Percentiles rank a stretch among this genome's conserved stretches.
Conservation (phyloP, 345 rosid species). For the Camelina sativa region DNA sequence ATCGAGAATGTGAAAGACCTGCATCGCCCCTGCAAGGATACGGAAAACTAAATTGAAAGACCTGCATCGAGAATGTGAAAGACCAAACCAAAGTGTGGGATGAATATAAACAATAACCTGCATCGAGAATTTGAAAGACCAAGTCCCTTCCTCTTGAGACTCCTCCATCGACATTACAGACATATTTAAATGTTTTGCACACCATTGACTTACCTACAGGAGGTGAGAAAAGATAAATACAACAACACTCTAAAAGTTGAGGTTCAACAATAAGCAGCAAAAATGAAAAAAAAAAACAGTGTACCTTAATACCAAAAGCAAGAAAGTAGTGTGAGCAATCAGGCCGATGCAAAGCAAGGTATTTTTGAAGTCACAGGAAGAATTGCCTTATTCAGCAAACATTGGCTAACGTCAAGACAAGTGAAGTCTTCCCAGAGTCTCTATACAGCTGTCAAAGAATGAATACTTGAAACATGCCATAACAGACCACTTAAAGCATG, state of each 20-base stretch:
- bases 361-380: constrained; percentile 66
- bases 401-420: constrained; percentile 85
- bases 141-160: constrained; percentile 73
- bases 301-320: constrained; percentile 71
- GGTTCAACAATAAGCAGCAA: not conserved
- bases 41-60: too few species aligned
- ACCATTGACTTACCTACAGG: constrained; percentile 77
- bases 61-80: too few species aligned
- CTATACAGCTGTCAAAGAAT: constrained; percentile 57
- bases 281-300: not conserved
- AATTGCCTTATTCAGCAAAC: constrained; percentile 72
- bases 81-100: too few species aligned
- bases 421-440: constrained; percentile 85
- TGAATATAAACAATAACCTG: too few species aligned
- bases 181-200: constrained; percentile 87
- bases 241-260: constrained; percentile 11
- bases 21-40: too few species aligned
- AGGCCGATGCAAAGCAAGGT: constrained; percentile 53
- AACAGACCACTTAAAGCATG: constrained; percentile 4
- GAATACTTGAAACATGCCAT: constrained; percentile 23
- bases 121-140: too few species aligned
- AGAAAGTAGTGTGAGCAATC: constrained; percentile 55
- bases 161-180: constrained; percentile 74
- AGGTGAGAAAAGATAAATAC: constrained; percentile 16
- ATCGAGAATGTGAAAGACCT: too few species aligned